These are phyloP conservation scores for Sclerotinia nivalis DNA, from an alignment of 2,329 filamentous ascomycete genomes.

Conservation along the genomic window DNA sequence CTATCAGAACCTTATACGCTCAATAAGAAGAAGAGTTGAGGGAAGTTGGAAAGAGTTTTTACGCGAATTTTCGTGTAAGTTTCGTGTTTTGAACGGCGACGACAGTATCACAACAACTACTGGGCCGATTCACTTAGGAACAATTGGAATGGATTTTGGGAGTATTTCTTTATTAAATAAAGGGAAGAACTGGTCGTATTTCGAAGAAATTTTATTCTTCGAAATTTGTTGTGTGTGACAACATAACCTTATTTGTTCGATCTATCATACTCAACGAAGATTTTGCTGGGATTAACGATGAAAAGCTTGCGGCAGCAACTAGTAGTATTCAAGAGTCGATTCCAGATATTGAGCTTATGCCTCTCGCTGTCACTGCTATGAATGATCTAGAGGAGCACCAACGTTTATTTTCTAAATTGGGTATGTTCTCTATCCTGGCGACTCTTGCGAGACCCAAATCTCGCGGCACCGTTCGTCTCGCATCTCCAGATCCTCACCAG, in stretches of 20 bases:
- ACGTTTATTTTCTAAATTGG: slow-evolving; percentile 19
- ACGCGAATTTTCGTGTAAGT: too few species aligned
- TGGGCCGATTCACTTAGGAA: too few species aligned
- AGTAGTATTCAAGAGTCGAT: not conserved
- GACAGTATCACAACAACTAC: too few species aligned
- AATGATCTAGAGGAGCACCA: slow-evolving; percentile 22
- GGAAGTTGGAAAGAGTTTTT: too few species aligned
- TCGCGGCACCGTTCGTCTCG: slow-evolving; percentile 20
- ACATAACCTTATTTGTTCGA: slow-evolving; percentile 18
- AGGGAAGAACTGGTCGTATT: too few species aligned
- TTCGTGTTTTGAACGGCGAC: too few species aligned
- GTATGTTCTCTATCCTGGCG: slow-evolving; percentile 23
- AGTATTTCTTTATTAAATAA: too few species aligned
- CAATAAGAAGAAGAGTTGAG: too few species aligned
- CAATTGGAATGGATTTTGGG: too few species aligned
- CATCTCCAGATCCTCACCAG: slow-evolving; percentile 19
- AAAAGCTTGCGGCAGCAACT: not conserved
- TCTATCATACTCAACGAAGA: slow-evolving; percentile 5
- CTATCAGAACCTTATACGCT: too few species aligned
- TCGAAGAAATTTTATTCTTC: too few species aligned
- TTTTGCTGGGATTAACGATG: not conserved
- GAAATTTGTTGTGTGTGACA: too few species aligned
- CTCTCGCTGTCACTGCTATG: slow-evolving; percentile 16
- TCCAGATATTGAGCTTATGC: slow-evolving; percentile 26
- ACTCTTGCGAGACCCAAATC: slow-evolving; percentile 24